These are phyloP conservation scores for Xylaria cubensis DNA, from an alignment of 495 filamentous ascomycete genomes.

Conservation along the genomic window DNA sequence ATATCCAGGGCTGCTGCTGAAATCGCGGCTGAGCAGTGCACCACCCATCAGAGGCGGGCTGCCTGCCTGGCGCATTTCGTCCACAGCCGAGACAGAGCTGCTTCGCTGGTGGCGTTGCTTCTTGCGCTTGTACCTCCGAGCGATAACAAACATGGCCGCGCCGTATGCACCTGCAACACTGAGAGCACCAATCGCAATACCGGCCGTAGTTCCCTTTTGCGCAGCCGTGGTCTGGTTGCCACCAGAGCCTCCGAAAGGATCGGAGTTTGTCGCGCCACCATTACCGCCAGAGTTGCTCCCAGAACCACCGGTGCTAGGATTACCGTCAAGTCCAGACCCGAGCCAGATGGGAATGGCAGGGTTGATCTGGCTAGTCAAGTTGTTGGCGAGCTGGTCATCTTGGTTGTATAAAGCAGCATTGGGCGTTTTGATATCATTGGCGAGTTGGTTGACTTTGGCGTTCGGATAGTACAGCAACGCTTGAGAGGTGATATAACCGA, in stretches of 20 bases:
- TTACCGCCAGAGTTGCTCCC: slow-evolving; percentile 35
- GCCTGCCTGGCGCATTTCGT: slow-evolving; percentile 62
- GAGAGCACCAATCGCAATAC: slow-evolving; percentile 79
- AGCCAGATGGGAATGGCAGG: slow-evolving; percentile 79
- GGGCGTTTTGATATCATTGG: slow-evolving; percentile 69
- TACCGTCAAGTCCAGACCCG: slow-evolving; percentile 54
- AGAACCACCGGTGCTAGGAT: slow-evolving; percentile 30
- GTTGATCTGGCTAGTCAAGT: slow-evolving; percentile 83
- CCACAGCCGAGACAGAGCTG: slow-evolving; percentile 65
- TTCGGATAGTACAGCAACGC: slow-evolving; percentile 76
- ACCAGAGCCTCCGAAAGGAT: slow-evolving; percentile 50
- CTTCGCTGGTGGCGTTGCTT: slow-evolving; percentile 80
- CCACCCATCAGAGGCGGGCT: slow-evolving; percentile 64
- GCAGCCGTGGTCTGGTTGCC: slow-evolving; percentile 52
- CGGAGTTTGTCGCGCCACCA: slow-evolving; percentile 35
- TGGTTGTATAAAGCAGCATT: slow-evolving; percentile 76
- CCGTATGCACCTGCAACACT: slow-evolving; percentile 89
- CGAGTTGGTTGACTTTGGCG: slow-evolving; percentile 66
- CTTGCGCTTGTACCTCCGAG: slow-evolving; percentile 89
- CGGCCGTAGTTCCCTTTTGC: slow-evolving; percentile 78
- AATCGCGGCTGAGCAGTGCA: slow-evolving; percentile 55
- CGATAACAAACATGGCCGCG: slow-evolving; percentile 97
- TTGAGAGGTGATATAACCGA: slow-evolving; percentile 85
- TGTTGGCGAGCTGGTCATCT: slow-evolving; percentile 60
- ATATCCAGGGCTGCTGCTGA: slow-evolving; percentile 50